Conservation (phyloP, 495 filamentous ascomycete genomes). For the Niebla homalea region DNA sequence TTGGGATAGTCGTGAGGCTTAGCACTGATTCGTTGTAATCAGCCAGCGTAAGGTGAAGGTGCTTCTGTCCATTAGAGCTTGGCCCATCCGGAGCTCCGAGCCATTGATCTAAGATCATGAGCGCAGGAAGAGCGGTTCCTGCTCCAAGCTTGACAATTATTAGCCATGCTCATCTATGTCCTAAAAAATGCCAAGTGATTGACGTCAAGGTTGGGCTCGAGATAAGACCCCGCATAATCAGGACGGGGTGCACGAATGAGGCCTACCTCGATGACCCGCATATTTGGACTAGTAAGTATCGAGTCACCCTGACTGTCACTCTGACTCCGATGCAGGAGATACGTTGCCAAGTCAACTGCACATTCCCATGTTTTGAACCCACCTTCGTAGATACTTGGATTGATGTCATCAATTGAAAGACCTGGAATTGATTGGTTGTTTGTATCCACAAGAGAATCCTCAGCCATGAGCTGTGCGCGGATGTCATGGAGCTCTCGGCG, state of each 20-base stretch:
- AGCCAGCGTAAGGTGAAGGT: conserved; percentile 54
- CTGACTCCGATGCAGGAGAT: conserved; percentile 28
- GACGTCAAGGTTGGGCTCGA: too few relatives aligned
- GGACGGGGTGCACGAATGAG: too few relatives aligned
- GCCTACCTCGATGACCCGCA: too few relatives aligned
- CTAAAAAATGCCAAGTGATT: too few relatives aligned
- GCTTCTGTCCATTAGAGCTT: background rate
- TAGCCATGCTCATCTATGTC: conserved; percentile 3
- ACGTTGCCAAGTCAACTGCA: conserved; percentile 69
- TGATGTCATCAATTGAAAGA: conserved; percentile 50
- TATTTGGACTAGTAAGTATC: background rate
- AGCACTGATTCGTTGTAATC: conserved; percentile 88
- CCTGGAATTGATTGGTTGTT: conserved; percentile 3
- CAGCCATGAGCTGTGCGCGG: conserved; percentile 83
- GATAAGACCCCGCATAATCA: too few relatives aligned
- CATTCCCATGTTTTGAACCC: conserved; percentile 99
- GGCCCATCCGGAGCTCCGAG: conserved; percentile 28
- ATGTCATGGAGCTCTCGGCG: conserved; percentile 90
- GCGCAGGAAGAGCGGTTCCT: conserved; percentile 74
- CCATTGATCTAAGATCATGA: conserved; percentile 61
- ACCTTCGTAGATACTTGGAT: conserved; percentile 85
- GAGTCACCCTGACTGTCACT: background rate
- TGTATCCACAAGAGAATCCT: conserved; percentile 42
- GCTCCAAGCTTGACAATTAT: conserved; percentile 56
- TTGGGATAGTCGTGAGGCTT: conserved; percentile 76